phyloP scores from a whole-genome alignment of 169 alveolate species.

The Cyclospora cayetanensis region DNA sequence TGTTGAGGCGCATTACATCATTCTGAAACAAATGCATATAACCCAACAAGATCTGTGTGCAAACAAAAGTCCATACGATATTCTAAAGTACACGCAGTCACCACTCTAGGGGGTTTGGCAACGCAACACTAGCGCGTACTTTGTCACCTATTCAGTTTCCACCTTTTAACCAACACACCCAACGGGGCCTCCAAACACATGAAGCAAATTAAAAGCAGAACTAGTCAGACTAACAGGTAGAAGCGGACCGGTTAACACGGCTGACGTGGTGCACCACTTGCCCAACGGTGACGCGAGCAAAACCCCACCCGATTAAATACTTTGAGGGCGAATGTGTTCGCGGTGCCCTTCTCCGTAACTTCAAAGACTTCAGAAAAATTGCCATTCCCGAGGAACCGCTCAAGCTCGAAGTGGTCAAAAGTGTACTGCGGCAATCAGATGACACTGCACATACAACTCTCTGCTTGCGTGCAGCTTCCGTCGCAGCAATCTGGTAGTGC shows the following conservation, averaged over 20 bases:
- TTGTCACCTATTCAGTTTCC: no score
- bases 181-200: no score
- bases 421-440: conserved; percentile 25
- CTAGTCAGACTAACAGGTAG: no score
- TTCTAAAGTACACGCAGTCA: background rate
- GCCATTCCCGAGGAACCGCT: conserved; percentile 84
- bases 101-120: no score
- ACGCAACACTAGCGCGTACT: background rate
- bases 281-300: background rate
- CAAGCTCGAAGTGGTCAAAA: conserved; percentile 81
- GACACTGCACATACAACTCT: background rate
- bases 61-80: background rate
- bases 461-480: no score
- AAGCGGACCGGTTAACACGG: no score
- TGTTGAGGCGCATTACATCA: conserved; percentile 75
- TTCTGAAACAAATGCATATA: conserved; percentile 70
- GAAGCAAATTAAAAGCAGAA: no score
- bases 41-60: background rate
- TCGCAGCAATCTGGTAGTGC: no score
- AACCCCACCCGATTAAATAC: conserved; percentile 77
- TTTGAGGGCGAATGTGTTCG: conserved; percentile 82
- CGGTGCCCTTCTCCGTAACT: conserved; percentile 82
- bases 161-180: no score
- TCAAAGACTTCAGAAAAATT: conserved; percentile 85
- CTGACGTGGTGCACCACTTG: background rate